Percentiles rank a stretch among this genome's conserved stretches.
Evolutionary conservation across 192 early-diverging fungal genomes (phyloP).

Genomic region (Coemansia sp.): DNA sequence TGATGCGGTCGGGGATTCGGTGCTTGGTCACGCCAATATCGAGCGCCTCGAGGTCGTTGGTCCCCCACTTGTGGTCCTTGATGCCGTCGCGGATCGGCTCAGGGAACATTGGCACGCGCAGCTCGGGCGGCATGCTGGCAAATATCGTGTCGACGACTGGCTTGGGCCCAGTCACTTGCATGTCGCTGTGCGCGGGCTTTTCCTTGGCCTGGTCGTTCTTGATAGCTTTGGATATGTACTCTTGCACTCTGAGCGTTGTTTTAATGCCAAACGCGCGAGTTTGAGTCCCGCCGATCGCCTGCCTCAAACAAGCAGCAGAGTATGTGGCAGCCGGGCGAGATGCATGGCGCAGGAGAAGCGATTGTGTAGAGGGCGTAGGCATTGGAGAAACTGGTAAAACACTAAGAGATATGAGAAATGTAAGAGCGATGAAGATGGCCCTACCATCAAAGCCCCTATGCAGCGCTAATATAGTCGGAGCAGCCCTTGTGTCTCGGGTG

Average conservation of each 20-base stretch:
- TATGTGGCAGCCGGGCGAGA: neutral
- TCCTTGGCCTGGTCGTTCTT: conserved; percentile 10
- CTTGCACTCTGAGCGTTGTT: conserved; percentile 46
- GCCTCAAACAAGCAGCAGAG: neutral
- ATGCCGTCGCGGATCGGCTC: conserved; percentile 65
- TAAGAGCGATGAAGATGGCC: neutral
- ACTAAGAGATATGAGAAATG: neutral
- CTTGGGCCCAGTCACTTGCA: conserved; percentile 24
- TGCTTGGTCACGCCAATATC: conserved; percentile 63
- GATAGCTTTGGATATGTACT: conserved; percentile 36
- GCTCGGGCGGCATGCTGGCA: conserved; percentile 41
- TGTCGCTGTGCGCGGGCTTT: conserved; percentile 4
- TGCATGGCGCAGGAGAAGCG: conserved; percentile 10
- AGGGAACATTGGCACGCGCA: conserved; percentile 39
- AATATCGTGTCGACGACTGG: conserved; percentile 28
- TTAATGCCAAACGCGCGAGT: conserved; percentile 47
- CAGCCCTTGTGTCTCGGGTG: neutral
- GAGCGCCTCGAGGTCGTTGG: conserved; percentile 59
- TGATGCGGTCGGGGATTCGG: conserved; percentile 55
- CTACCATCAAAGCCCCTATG: neutral
- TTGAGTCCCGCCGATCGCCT: conserved; percentile 13
- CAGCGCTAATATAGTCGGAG: neutral
- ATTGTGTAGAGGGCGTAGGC: neutral
- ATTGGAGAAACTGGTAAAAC: conserved; percentile 3
- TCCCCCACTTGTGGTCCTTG: conserved; percentile 53